These are phyloP conservation scores for Sergeia podlipaevii DNA, from an alignment of 208 protist species.

Conservation along the genomic window DNA sequence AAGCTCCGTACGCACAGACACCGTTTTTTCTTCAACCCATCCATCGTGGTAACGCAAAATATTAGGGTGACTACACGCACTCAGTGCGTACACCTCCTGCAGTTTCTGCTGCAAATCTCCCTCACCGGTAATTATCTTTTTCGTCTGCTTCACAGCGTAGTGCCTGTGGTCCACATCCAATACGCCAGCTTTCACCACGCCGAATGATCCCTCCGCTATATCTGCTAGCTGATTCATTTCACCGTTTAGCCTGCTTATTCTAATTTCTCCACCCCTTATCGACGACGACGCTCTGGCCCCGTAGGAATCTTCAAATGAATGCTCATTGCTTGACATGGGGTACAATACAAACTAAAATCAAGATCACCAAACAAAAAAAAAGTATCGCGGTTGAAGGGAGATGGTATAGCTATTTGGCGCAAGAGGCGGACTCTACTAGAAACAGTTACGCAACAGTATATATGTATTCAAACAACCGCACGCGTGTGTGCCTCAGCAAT, in stretches of 20 bases:
- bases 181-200: conserved; percentile 46
- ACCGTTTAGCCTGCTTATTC: conserved; percentile 62
- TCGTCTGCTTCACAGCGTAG: conserved; percentile 84
- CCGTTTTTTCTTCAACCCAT: conserved; percentile 80
- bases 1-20: conserved; percentile 79
- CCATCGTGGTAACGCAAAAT: conserved; percentile 84
- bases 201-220: conserved; percentile 64
- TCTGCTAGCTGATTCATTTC: conserved; percentile 74
- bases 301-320: too few relatives aligned
- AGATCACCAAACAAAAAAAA: too few relatives aligned
- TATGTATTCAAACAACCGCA: too few relatives aligned
- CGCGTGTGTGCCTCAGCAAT: too few relatives aligned
- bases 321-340: too few relatives aligned
- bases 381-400: too few relatives aligned
- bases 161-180: conserved; percentile 54
- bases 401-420: too few relatives aligned
- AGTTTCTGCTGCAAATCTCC: conserved; percentile 73
- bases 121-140: conserved; percentile 63
- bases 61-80: conserved; percentile 60
- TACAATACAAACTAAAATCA: too few relatives aligned
- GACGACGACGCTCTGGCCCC: too few relatives aligned
- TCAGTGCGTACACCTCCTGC: conserved; percentile 78
- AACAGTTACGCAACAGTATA: too few relatives aligned
- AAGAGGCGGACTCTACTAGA: too few relatives aligned
- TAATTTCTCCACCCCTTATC: conserved; percentile 14